Percentiles rank a stretch among this genome's conserved stretches.
Evolutionary conservation across 139 green algal species (phyloP).

Genomic region (Yamagishiella unicocca): DNA sequence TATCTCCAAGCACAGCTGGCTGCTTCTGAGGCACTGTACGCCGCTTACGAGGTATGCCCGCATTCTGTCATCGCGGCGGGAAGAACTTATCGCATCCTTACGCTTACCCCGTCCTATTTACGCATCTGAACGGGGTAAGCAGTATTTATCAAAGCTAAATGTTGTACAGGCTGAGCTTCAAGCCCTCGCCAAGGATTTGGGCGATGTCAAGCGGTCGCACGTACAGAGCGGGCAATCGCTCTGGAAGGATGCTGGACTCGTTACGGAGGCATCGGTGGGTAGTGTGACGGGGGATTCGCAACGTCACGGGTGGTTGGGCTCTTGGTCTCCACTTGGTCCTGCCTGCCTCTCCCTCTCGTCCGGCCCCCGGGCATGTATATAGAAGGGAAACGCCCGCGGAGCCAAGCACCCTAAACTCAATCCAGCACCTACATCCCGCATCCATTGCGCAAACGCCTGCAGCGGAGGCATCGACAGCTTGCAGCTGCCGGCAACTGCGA

Average conservation of each 20-base stretch:
- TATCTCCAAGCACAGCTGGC: slow-evolving; percentile 26
- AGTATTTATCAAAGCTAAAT: background rate
- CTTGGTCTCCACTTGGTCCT: no score
- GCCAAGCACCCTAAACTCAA: no score
- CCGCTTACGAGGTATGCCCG: slow-evolving; percentile 23
- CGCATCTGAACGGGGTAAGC: background rate
- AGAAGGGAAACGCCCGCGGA: no score
- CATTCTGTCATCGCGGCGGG: no score
- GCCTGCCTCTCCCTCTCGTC: no score
- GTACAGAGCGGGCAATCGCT: background rate
- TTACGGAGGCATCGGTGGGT: no score
- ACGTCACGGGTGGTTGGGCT: no score
- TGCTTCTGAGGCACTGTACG: slow-evolving; percentile 13
- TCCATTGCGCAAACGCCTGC: background rate
- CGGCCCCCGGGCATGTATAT: no score
- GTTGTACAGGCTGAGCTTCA: slow-evolving; percentile 1
- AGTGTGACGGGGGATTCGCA: no score
- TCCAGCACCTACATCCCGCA: no score
- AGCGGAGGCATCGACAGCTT: background rate
- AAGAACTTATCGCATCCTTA: no score
- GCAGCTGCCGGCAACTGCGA: background rate
- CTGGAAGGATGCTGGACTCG: slow-evolving; percentile 27
- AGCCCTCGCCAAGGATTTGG: background rate
- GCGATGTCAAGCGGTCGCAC: background rate
- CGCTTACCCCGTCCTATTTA: no score